These are phyloP conservation scores for Podospora didyma DNA, from an alignment of 495 filamentous ascomycete genomes.

Conservation along the genomic window DNA sequence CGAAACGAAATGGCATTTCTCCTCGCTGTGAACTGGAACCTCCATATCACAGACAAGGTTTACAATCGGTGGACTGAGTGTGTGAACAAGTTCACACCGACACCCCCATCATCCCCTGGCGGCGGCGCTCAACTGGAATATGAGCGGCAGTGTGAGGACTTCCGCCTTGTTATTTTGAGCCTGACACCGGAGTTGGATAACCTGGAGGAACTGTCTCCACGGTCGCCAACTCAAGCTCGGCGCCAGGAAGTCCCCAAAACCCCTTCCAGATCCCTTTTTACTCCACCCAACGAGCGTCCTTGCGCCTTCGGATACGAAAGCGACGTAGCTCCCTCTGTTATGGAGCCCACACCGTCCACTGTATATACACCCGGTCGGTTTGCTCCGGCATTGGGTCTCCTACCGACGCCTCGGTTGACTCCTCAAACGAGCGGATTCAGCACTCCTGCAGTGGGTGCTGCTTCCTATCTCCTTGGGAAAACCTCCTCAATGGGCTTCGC, in stretches of 20 bases:
- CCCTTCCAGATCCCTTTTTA: slow-evolving; percentile 30
- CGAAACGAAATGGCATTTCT: slow-evolving; percentile 94
- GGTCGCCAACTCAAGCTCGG: slow-evolving; percentile 21
- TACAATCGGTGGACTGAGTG: slow-evolving; percentile 94
- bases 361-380: slow-evolving; percentile 46
- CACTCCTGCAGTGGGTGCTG: slow-evolving; percentile 90
- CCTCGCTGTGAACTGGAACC: slow-evolving; percentile 83
- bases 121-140: slow-evolving; percentile 35
- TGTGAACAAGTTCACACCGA: slow-evolving; percentile 77
- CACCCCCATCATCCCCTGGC: slow-evolving; percentile 56
- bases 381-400: slow-evolving; percentile 54
- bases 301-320: slow-evolving; percentile 29
- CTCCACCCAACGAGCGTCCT: slow-evolving; percentile 21
- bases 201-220: slow-evolving; percentile 45
- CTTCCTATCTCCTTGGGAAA: slow-evolving; percentile 47
- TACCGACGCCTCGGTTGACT: slow-evolving; percentile 77
- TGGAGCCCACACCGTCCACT: slow-evolving; percentile 59
- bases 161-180: slow-evolving; percentile 71
- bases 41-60: slow-evolving; percentile 82
- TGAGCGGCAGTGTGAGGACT: slow-evolving; percentile 52
- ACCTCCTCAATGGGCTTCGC: slow-evolving; percentile 69
- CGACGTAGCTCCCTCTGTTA: slow-evolving; percentile 51
- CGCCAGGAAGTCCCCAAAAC: slow-evolving; percentile 21
- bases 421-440: slow-evolving; percentile 68
- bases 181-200: slow-evolving; percentile 74